Conservation (phyloP, 768 basidiomycete genomes). For the Lentinula detonsa region DNA sequence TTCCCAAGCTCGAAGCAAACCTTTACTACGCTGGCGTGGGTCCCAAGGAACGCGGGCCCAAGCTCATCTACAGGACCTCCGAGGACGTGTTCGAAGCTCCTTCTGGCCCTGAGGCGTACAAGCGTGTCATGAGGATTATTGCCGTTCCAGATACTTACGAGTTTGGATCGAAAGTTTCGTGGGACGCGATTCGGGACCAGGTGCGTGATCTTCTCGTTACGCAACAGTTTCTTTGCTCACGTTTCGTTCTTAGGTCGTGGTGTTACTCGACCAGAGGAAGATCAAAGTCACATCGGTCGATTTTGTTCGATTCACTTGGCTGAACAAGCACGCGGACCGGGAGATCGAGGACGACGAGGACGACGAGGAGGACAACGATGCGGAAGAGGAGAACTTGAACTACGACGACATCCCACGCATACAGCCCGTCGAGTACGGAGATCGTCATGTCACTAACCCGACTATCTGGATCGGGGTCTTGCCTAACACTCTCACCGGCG, state of each 20-base stretch:
- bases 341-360: constrained; percentile 7
- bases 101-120: constrained; percentile 17
- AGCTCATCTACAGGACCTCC: constrained; percentile 22
- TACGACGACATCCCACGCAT: not conserved
- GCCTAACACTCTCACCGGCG: constrained; percentile 16
- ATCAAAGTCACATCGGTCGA: constrained; percentile 14
- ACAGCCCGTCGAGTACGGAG: not conserved
- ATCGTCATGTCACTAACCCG: constrained; percentile 11
- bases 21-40: constrained; percentile 23
- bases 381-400: not conserved
- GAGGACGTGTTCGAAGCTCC: constrained; percentile 19
- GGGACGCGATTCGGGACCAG: constrained; percentile 16
- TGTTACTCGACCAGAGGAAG: constrained; percentile 15
- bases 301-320: constrained; percentile 16
- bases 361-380: not conserved
- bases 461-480: constrained; percentile 25
- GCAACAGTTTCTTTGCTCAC: constrained; percentile 16
- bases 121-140: constrained; percentile 18
- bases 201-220: constrained; percentile 19
- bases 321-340: constrained; percentile 7
- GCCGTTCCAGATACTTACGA: constrained; percentile 14
- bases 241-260: constrained; percentile 16
- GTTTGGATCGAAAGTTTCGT: constrained; percentile 13
- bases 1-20: constrained; percentile 18
- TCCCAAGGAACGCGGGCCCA: constrained; percentile 14